Conservation (phyloP, 169 alveolate genomes). For the Eimeria sp. region DNA sequence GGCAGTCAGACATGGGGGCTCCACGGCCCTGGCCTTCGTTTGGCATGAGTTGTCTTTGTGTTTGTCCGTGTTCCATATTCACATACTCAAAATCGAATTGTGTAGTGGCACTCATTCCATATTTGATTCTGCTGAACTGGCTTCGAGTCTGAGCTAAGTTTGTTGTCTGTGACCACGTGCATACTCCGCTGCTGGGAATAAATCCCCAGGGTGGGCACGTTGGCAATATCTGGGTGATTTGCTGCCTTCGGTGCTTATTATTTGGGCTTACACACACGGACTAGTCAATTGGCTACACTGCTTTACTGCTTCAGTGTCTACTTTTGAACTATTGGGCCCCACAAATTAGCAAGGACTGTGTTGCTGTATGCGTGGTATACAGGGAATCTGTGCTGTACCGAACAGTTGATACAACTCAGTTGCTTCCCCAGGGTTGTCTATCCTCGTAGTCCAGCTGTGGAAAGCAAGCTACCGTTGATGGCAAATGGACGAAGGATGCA, state of each 20-base stretch:
- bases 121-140: neutral
- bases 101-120: neutral
- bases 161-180: neutral
- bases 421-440: neutral
- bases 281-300: neutral
- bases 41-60: neutral
- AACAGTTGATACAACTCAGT: neutral
- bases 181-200: neutral
- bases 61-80: neutral
- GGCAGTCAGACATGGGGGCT: neutral
- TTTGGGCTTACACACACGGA: neutral
- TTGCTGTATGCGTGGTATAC: neutral
- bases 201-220: neutral
- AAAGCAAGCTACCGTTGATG: neutral
- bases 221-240: neutral
- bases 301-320: neutral
- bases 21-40: neutral
- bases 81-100: neutral
- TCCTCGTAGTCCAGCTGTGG: neutral
- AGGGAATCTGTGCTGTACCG: neutral
- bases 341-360: neutral
- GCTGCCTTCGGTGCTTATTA: neutral
- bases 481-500: neutral
- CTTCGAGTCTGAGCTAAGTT: neutral
- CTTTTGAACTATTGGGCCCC: neutral